phyloP scores from a whole-genome alignment of 805 yeast genomes.

The Saturnispora diversa region DNA sequence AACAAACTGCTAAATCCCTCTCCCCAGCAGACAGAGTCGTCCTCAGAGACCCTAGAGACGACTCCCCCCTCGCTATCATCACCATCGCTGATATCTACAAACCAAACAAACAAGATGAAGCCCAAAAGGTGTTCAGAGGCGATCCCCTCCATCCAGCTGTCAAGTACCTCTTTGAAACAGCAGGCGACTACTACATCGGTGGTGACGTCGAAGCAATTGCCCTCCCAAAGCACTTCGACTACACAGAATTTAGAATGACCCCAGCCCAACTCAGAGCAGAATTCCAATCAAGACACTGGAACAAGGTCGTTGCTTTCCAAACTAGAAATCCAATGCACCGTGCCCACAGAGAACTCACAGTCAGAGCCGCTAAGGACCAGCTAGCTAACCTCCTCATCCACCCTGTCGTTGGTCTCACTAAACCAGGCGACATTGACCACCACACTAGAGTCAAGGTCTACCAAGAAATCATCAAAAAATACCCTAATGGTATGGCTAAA shows the following conservation, averaged over 20 bases:
- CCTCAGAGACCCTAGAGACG: constrained; percentile 76
- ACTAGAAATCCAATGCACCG: constrained; percentile 99
- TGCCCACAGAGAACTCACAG: constrained; percentile 94
- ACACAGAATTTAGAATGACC: constrained; percentile 77
- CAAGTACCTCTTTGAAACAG: constrained; percentile 58
- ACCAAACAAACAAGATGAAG: constrained; percentile 77
- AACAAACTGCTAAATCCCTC: constrained; percentile 39
- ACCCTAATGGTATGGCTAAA: constrained; percentile 90
- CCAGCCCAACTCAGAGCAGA: constrained; percentile 87
- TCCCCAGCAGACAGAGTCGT: constrained; percentile 55
- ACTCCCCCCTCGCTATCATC: constrained; percentile 68
- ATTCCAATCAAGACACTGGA: constrained; percentile 76
- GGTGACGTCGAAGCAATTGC: constrained; percentile 79
- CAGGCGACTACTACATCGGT: constrained; percentile 82
- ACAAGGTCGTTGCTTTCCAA: constrained; percentile 89
- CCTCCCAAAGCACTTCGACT: constrained; percentile 84
- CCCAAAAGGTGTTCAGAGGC: constrained; percentile 83
- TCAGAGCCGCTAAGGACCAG: constrained; percentile 90
- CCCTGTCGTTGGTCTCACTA: constrained; percentile 94
- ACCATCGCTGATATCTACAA: constrained; percentile 71
- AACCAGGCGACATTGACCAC: constrained; percentile 97
- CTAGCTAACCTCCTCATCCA: constrained; percentile 84
- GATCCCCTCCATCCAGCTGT: constrained; percentile 96
- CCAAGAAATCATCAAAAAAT: constrained; percentile 83
- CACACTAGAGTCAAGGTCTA: constrained; percentile 95